phyloP scores from a whole-genome alignment of 345 rosid species.

The Kandelia obovata region DNA sequence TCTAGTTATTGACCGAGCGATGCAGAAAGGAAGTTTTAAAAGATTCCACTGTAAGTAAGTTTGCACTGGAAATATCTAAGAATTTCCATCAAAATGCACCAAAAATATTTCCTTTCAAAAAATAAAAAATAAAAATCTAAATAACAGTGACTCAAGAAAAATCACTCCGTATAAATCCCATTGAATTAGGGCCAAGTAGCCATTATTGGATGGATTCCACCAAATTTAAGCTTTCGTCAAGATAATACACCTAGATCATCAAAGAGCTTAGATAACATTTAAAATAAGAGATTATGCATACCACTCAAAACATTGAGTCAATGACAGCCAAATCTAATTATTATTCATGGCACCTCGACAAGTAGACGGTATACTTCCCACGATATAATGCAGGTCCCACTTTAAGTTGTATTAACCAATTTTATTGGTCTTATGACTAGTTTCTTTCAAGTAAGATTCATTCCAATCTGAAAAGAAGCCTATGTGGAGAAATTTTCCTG shows the following conservation, averaged over 20 bases:
- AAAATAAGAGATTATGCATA: background rate
- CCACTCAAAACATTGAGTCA: background rate
- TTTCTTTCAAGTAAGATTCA: too few relatives aligned
- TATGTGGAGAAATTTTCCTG: too few relatives aligned
- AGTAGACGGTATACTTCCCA: background rate
- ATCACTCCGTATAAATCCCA: background rate
- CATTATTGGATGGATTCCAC: constrained; percentile 2
- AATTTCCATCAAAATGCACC: too few relatives aligned
- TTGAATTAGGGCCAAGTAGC: background rate
- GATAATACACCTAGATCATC: background rate
- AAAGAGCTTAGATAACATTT: background rate
- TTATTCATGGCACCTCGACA: background rate
- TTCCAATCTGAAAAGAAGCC: too few relatives aligned
- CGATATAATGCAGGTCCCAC: background rate
- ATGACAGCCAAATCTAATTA: constrained; percentile 3
- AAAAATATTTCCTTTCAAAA: background rate
- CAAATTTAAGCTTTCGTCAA: constrained; percentile 1
- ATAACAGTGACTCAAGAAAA: background rate
- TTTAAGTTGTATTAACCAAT: too few relatives aligned
- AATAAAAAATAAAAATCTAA: background rate
- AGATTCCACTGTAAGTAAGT: too few relatives aligned
- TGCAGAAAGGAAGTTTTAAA: too few relatives aligned
- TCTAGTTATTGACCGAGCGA: too few relatives aligned
- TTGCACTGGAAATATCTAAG: too few relatives aligned
- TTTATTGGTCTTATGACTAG: too few relatives aligned